Base-by-base conservation (phyloP, 495 filamentous ascomycete species). In the Cairneyella variabilis region DNA sequence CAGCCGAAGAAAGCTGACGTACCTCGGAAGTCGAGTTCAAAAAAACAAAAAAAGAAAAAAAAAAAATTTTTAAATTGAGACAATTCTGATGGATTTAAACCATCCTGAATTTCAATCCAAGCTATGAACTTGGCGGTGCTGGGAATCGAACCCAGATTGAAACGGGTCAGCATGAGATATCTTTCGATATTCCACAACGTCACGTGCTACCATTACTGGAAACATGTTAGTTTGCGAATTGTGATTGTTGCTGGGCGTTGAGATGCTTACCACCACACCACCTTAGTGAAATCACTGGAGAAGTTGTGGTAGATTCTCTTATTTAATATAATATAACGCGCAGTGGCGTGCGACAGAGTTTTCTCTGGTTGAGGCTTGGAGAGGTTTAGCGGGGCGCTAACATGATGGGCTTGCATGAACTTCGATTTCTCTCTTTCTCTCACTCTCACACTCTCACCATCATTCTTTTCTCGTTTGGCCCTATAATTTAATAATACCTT, bases 121-220 rank as follows among this genome's bases (percentile, higher is more conserved):
- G 43, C 38, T 28, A 17, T 23, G 14, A 44, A 26, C 25, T n/a
- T 69, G 68, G 68, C 68, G 66, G 65, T 59, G 62, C 68, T 67
- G 64, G 65, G 69, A 71, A 68, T 71, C 69, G 69, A 69, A 71
- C 69, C 69, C 64, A 67, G 66, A 67, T 68, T 64, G 64, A 65
- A 62, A 65, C 66, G 66, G 67, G 37, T 48, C 40, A 43, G 53
- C 34, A 51, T 56, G 27, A 23, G 21, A 58, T 56, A 34, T 14
- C 39, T 36, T 10, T 20, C 32, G 51, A 32, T 51, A 34, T 23
- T 22, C 55, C 59, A 62, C 59, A 62, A 58, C 59, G 59, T 62
- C 51, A 58, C 55, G 55, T 62, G 55, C 55, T 62, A 62, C 55
- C 55, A 62, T 62, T 62, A 58, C 54, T 56, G 36, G 11, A 36